Evolutionary conservation across 228 moss, liverwort and hornwort species (phyloP).

Genomic region (Sphagnum fallax): DNA sequence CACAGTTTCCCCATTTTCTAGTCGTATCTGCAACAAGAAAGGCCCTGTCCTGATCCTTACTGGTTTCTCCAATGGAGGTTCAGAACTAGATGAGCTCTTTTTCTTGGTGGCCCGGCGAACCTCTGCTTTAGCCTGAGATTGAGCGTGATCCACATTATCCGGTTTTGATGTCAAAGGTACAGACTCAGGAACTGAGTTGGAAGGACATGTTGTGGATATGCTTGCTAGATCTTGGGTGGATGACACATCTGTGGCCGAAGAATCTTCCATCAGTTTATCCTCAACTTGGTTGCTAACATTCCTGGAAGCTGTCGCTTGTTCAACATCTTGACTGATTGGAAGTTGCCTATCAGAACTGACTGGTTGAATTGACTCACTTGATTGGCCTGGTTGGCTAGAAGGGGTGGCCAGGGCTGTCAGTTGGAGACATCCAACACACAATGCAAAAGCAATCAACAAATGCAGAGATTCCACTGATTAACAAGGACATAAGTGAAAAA

Average conservation of each 20-base stretch:
- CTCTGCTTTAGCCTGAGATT: conserved; percentile 10
- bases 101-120: conserved; percentile 25
- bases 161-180: conserved; percentile 5
- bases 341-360: conserved; percentile 9
- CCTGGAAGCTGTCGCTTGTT: neutral
- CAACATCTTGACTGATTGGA: conserved; percentile 2
- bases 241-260: conserved; percentile 10
- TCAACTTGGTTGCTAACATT: conserved; percentile 3
- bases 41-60: conserved; percentile 39
- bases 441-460: neutral
- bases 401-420: too few species aligned
- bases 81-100: conserved; percentile 25
- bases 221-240: neutral
- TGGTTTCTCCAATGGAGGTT: conserved; percentile 22
- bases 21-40: conserved; percentile 39
- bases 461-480: neutral
- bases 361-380: conserved; percentile 17
- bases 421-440: neutral
- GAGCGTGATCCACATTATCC: conserved; percentile 11
- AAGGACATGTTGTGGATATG: neutral
- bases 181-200: conserved; percentile 6
- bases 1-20: conserved; percentile 42
- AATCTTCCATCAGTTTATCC: conserved; percentile 7
- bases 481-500: too few species aligned
- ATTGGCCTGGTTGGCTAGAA: neutral